Base-by-base conservation (phyloP, 2,329 filamentous ascomycete genomes). In the Pyricularia pennisetigena region DNA sequence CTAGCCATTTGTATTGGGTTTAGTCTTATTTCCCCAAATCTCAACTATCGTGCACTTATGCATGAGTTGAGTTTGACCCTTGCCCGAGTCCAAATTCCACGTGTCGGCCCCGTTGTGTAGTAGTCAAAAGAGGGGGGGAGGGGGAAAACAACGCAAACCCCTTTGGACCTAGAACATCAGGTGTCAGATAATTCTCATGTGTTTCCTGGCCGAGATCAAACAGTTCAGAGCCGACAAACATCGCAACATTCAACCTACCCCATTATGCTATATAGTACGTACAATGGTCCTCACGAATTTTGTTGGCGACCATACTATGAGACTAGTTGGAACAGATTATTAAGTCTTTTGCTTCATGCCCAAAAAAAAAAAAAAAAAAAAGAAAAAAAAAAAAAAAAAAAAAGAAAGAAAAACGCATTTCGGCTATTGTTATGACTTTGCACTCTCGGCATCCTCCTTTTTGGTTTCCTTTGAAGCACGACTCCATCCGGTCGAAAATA, bases 401-500 rank as follows among this genome's bases (percentile, higher is more conserved):
- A n/a, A n/a, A n/a, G n/a, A n/a, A n/a, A n/a, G n/a, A n/a, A n/a
- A 41, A 59, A 23, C 8, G 10, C 57, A 12, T 12, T 26, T 61
- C 57, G 10, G 12, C 23, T 26, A 24, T 16, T 9, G 57, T 61
- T 26, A 61, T 61, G 23, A 61, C n/a, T 61, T 64, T 57, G 79
- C 73, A 4, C 82, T 78, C 67, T 80, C 79, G 1, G 81, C 82
- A 10, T 79, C 74, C 65, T 74, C 75, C 70, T 82, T 84, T 71
- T 89, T 26, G 61, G 20, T 6, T 35, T 14, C 61, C 24, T 41
- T 82, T 2, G 87, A 84, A 76, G 90, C 90, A 69, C 92, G 82
- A 78, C 87, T 80, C 93, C 93, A 97, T 0, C 93, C 92, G 0
- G 93, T 96, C 72, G 86, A 87, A 76, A 95, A 93, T 54, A 92